Evolutionary conservation across 768 basidiomycete genomes (phyloP).

Genomic region (Suillus spraguei): DNA sequence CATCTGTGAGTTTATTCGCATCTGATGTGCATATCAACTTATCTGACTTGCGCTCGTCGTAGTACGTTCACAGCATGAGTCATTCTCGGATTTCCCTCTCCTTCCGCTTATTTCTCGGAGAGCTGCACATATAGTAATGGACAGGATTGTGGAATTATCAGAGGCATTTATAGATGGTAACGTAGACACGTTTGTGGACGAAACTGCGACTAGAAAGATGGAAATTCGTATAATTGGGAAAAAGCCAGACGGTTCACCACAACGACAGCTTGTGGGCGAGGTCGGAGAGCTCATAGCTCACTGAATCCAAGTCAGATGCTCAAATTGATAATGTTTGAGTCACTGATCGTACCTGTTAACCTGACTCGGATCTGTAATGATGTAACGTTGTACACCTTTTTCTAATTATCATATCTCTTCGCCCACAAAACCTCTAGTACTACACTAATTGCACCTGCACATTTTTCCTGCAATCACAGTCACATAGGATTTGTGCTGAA

Average conservation of each 20-base stretch:
- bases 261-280: constrained; percentile 24
- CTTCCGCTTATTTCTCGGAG: constrained; percentile 25
- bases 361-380: no score
- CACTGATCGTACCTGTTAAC: not conserved
- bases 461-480: not conserved
- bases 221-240: constrained; percentile 24
- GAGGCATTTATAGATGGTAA: constrained; percentile 27
- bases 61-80: constrained; percentile 28
- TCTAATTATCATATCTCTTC: not conserved
- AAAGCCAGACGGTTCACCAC: constrained; percentile 27
- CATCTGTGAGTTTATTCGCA: constrained; percentile 40
- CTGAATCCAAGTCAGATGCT: constrained; percentile 14
- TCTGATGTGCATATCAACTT: not conserved
- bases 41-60: not conserved
- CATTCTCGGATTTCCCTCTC: constrained; percentile 33
- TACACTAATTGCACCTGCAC: not conserved
- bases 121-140: constrained; percentile 22
- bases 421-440: not conserved
- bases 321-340: not conserved
- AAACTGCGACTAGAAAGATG: constrained; percentile 22
- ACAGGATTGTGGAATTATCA: constrained; percentile 25
- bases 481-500: not conserved
- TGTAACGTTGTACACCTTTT: not conserved
- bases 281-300: constrained; percentile 27
- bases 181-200: not conserved